Conservation (phyloP, 2,329 filamentous ascomycete genomes). For the Fusarium sp. region DNA sequence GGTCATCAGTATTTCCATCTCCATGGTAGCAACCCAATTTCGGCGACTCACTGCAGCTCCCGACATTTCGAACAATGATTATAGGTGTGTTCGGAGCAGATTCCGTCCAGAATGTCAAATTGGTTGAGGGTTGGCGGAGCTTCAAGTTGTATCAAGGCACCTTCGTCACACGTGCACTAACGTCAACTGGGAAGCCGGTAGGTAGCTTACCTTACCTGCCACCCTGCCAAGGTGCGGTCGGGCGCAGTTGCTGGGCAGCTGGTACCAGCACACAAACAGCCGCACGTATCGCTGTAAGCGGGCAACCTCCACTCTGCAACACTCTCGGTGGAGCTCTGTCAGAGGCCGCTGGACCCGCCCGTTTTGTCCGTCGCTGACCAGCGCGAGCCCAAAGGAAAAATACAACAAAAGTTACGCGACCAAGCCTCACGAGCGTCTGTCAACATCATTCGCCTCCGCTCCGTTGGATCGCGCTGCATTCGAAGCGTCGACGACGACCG, state of each 20-base stretch:
- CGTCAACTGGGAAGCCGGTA: constrained; percentile 7
- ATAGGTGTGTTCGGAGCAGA: constrained; percentile 2
- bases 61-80: constrained; percentile 46
- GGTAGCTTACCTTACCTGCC: not conserved
- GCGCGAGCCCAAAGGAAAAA: constrained; percentile 34
- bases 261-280: constrained; percentile 21
- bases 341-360: constrained; percentile 7
- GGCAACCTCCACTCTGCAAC: not conserved
- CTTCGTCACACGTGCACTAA: constrained; percentile 35
- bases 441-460: not conserved
- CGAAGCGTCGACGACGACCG: not conserved
- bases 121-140: constrained; percentile 17
- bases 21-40: not conserved
- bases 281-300: constrained; percentile 4
- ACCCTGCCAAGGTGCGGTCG: not conserved
- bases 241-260: constrained; percentile 29
- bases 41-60: constrained; percentile 46
- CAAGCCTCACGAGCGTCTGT: constrained; percentile 9
- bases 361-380: constrained; percentile 4
- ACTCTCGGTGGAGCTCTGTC: constrained; percentile 4
- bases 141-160: constrained; percentile 24
- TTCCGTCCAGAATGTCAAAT: constrained; percentile 1
- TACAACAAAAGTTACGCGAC: constrained; percentile 38
- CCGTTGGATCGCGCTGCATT: not conserved
- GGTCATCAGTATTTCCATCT: constrained; percentile 23